phyloP scores from a whole-genome alignment of 108 stramenopile species.

The Fragilariopsis cylindrus region DNA sequence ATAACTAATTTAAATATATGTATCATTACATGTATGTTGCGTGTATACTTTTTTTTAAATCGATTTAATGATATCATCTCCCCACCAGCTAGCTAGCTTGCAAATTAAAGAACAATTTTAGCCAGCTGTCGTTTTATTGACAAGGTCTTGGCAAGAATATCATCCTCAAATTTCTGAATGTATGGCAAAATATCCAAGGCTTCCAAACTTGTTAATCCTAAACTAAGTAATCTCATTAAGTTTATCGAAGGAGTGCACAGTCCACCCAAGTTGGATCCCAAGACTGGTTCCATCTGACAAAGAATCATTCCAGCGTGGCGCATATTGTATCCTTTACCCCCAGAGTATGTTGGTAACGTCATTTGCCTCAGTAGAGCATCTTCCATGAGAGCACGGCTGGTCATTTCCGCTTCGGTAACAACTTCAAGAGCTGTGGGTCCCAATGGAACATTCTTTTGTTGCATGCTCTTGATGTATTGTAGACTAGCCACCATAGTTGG shows the following conservation, averaged over 20 bases:
- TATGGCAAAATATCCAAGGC: not conserved
- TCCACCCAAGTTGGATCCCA: slow-evolving; percentile 5
- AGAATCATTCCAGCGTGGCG: not conserved
- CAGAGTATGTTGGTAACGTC: not conserved
- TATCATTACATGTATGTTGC: too few relatives aligned
- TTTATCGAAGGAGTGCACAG: not conserved
- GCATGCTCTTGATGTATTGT: not conserved
- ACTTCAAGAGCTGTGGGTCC: slow-evolving; percentile 11
- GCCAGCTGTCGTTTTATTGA: not conserved
- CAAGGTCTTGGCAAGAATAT: not conserved
- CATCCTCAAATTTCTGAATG: not conserved
- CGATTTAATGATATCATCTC: too few relatives aligned
- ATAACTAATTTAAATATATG: not conserved
- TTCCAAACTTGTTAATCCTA: not conserved
- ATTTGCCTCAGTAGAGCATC: not conserved
- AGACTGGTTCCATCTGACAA: not conserved
- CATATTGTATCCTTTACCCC: slow-evolving; percentile 1
- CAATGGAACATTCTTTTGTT: slow-evolving; percentile 1
- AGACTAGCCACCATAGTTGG: slow-evolving; percentile 2
- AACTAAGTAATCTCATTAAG: not conserved
- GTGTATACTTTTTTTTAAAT: too few relatives aligned
- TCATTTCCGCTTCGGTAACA: not conserved
- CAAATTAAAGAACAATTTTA: not conserved
- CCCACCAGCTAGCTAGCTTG: not conserved
- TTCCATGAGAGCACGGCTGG: slow-evolving; percentile 1